phyloP scores from a whole-genome alignment of 305 asterid species.

The Fraxinus dipetala region DNA sequence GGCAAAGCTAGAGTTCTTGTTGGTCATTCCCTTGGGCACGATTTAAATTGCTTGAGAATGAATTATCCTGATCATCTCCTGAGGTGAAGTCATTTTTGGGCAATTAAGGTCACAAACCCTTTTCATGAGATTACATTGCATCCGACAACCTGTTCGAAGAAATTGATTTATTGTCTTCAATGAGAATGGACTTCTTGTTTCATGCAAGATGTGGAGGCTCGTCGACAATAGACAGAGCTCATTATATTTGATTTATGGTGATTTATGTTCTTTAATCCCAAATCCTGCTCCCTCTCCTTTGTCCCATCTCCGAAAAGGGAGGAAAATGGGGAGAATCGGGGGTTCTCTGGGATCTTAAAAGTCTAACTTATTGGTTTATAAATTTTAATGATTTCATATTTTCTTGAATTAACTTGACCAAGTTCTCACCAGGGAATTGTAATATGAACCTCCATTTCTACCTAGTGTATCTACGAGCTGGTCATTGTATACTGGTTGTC shows the following conservation, averaged over 20 bases:
- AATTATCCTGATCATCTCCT: conserved; percentile 47
- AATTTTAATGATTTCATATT: background rate
- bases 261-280: background rate
- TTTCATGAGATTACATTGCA: conserved; percentile 7
- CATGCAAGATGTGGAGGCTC: background rate
- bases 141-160: background rate
- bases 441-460: background rate
- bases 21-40: conserved; percentile 42
- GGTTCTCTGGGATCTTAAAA: background rate
- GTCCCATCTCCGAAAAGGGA: background rate
- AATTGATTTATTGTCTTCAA: background rate
- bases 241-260: background rate
- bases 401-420: background rate
- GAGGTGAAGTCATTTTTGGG: conserved; percentile 35
- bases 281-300: background rate
- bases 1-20: conserved; percentile 49
- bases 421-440: background rate
- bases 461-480: background rate
- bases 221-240: background rate
- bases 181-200: background rate
- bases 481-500: background rate
- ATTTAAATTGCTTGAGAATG: conserved; percentile 39
- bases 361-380: background rate
- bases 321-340: background rate
- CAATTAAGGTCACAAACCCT: conserved; percentile 15